Base-by-base conservation (phyloP, 306 rosid species). In the Canavalia gladiata region DNA sequence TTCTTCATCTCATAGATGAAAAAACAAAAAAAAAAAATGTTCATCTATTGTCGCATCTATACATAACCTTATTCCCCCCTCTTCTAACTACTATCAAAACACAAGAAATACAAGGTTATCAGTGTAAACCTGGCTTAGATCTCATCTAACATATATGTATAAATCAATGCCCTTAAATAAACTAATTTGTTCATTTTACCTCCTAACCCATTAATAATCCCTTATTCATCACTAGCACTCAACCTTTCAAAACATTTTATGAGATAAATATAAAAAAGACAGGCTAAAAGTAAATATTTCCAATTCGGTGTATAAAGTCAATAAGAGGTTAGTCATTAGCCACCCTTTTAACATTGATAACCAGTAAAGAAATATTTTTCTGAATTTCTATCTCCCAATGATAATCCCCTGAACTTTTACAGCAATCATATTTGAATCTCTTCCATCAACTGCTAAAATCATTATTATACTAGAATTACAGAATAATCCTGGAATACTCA, bases 401-500 rank as follows among this genome's bases (percentile, higher is more conserved):
- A 47, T 51, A 52, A 52, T 52, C 28, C 68, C 54, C 13, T 28
- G 1, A 42, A 18, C 6, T 59, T 46, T 13, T 55, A 63, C 39
- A 28, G 10, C 60, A 7, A 74, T 11, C 37, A 9, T 50, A 46
- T 5, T 34, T 68, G 33, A 41, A 43, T 65, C 8, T 80, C 82
- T 73, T 72, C 56, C 51, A 49, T 68, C 68, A 64, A 72, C n/a
- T 43, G 31, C 65, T 13, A 67, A 64, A 34, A 35, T 45, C 25
- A 18, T 18, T 10, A 34, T 35, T 68, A 64, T 65, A 58, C 11
- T 31, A 79, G 54, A 68, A 25, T 49, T 18, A 18, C 25, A 18
- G 25, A 18, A 18, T 18, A 18, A 18, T 18, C 31, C 70, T 68
- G 31, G 18, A 35, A 63, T 39, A 56, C 35, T 28, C 11, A 42